Percentiles rank a stretch among this genome's conserved stretches.
Evolutionary conservation across 179 eudicot genomes (phyloP).

Genomic region (Pouteria campechiana): DNA sequence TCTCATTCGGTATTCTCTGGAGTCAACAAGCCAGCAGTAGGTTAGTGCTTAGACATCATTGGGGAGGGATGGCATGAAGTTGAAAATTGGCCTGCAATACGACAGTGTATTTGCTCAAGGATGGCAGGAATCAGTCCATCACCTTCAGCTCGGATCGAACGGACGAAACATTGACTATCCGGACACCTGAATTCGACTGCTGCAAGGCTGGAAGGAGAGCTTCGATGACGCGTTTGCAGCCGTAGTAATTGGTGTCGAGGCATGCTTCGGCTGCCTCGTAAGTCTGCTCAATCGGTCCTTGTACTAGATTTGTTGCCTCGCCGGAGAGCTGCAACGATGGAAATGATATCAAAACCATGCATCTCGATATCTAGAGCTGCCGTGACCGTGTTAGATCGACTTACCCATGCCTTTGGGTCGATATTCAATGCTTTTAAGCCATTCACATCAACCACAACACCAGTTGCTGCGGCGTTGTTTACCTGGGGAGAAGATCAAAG

Average conservation of each 20-base stretch:
- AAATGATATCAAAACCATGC: no score
- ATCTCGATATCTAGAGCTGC: no score
- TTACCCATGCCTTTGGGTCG: not conserved
- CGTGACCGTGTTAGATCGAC: no score
- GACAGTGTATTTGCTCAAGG: no score
- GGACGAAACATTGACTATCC: constrained; percentile 28
- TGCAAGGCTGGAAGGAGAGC: constrained; percentile 21
- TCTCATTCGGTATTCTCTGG: constrained; percentile 5
- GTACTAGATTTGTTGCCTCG: no score
- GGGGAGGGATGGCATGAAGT: no score
- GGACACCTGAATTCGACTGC: constrained; percentile 20
- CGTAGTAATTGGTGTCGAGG: constrained; percentile 23
- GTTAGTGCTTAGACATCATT: not conserved
- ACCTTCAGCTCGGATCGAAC: constrained; percentile 12
- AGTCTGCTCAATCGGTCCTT: not conserved
- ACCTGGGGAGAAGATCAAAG: constrained; percentile 8
- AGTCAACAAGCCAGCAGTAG: not conserved
- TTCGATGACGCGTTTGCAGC: constrained; percentile 19
- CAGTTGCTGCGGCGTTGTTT: constrained; percentile 8
- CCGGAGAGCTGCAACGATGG: no score
- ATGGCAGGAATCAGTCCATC: not conserved
- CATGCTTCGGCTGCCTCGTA: constrained; percentile 14
- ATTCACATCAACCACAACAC: constrained; percentile 1
- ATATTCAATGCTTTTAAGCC: not conserved
- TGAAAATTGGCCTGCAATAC: no score